Base-by-base conservation (phyloP, 768 basidiomycete species). In the Hygrophoropsis aurantiaca region DNA sequence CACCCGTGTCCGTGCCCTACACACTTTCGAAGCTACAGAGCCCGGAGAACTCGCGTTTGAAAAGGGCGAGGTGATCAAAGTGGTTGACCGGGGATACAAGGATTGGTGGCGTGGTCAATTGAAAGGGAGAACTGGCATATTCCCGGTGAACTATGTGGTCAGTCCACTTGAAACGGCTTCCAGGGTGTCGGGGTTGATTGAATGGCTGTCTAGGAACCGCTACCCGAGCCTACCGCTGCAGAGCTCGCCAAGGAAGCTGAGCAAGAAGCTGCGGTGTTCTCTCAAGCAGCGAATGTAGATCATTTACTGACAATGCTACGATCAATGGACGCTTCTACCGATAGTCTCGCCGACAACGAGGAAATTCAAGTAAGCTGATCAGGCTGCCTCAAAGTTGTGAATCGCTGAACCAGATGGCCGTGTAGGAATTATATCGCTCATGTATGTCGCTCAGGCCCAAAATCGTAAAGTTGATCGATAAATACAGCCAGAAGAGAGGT, bases 21-120 rank as follows among this genome's bases (percentile, higher is more conserved):
- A 95, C 59, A 80, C 85, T 0, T 98, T 97, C 55, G 82, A 88
- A 40, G 86, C 93, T 0, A 84, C 87, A 0, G 91, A 94, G 57
- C 78, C 85, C 0, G 94, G 93, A 10, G 95, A 98, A 62, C 77
- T 98, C 2, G 84, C 85, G 1, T 95, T 98, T 59, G 86, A 91
- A 42, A 87, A 87, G 54, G 95, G 94, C 2, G 94, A 97, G 54
- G 74, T 95, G 38, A 93, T 97, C 73, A 92, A 93, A 59, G 94
- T 98, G 11, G 84, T 97, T 19, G 93, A 97, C 63, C 81, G 92
- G 20, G 87, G 86, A 19, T 95, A 95, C 66, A 87, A 90, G 57
- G 93, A 97, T 61, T 98, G 95, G 95, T 97, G 94, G 92, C 71
- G 91, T 19, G 95, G 95, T 1, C 93, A 97, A 56, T 66, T 94